Conservation (phyloP, 163 green algal genomes). For the Chlorella variabilis region DNA sequence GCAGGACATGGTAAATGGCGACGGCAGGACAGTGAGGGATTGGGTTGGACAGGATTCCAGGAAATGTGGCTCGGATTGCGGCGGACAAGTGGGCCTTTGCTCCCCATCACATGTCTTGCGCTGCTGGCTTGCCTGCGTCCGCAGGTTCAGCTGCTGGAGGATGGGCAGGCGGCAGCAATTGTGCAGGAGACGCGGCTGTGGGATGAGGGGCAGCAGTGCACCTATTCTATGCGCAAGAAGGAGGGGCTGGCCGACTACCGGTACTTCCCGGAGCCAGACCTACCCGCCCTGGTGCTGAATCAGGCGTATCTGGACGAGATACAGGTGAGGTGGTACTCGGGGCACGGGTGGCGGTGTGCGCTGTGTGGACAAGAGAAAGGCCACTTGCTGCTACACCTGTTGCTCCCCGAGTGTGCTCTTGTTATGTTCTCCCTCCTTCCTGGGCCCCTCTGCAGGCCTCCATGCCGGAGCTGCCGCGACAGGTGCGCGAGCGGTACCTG, state of each 20-base stretch:
- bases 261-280: conserved; percentile 98
- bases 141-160: conserved; percentile 76
- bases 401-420: no score
- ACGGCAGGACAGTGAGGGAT: no score
- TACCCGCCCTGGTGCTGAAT: conserved; percentile 80
- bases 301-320: conserved; percentile 70
- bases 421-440: no score
- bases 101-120: no score
- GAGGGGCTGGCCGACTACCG: conserved; percentile 96
- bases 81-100: no score
- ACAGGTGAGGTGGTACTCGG: conserved; percentile 58
- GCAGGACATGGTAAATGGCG: no score
- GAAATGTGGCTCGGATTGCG: no score
- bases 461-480: conserved; percentile 85
- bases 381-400: no score
- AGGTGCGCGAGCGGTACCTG: conserved; percentile 62
- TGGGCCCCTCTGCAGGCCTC: conserved; percentile 49
- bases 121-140: background rate
- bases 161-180: conserved; percentile 75
- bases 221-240: conserved; percentile 90
- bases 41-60: no score
- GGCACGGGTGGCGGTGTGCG: no score
- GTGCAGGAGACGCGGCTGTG: conserved; percentile 95
- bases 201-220: conserved; percentile 87
- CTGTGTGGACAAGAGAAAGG: no score